Percentiles rank a stretch among this genome's conserved stretches.
These are phyloP conservation scores for Fusarium verticillioides DNA, from an alignment of 2,329 filamentous ascomycete species.

Conservation along the genomic window DNA sequence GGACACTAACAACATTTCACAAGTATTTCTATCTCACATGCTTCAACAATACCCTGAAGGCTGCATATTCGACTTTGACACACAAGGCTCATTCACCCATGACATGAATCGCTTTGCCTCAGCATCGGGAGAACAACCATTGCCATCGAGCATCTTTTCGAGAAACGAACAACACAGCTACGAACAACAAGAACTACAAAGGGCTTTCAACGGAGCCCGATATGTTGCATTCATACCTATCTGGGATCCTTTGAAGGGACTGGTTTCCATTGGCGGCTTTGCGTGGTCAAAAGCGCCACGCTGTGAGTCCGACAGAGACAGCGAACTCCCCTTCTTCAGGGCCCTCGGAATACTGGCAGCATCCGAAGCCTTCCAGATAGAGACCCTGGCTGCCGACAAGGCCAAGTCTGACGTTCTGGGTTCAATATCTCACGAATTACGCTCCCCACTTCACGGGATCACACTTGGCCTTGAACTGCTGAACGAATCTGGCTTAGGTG, in stretches of 20 bases:
- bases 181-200: neutral
- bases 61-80: neutral
- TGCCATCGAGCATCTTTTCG: too few relatives aligned
- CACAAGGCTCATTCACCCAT: neutral
- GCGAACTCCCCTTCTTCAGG: neutral
- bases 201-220: neutral
- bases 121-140: neutral
- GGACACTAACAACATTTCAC: neutral
- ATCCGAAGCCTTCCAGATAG: neutral
- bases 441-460: constrained; percentile 4
- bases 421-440: neutral
- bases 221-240: constrained; percentile 3
- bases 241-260: neutral
- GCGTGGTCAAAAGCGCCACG: neutral
- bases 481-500: neutral
- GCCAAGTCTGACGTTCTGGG: neutral
- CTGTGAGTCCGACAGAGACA: neutral
- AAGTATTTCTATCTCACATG: neutral
- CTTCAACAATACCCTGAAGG: neutral
- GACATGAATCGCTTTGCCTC: accelerated
- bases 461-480: neutral
- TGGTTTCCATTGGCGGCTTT: neutral
- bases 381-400: neutral
- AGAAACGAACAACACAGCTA: neutral
- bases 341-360: neutral